phyloP scores from a whole-genome alignment of 805 yeast species.

The Wickerhamiella spandovensis region DNA sequence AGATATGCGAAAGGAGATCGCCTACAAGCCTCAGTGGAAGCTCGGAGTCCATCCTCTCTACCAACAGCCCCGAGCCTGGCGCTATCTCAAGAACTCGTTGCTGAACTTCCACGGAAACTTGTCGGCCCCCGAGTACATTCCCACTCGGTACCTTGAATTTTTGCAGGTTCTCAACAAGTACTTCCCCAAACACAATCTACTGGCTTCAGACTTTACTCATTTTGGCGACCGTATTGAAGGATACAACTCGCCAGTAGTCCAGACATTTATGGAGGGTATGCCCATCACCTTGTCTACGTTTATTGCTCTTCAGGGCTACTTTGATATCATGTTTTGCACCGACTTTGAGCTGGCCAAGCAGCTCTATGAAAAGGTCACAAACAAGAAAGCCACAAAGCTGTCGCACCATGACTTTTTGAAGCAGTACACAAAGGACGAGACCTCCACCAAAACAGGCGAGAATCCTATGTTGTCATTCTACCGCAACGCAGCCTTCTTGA shows the following conservation, averaged over 20 bases:
- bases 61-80: slow-evolving; percentile 33
- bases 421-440: slow-evolving; percentile 54
- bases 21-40: slow-evolving; percentile 19
- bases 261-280: slow-evolving; percentile 51
- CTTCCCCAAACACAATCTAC: slow-evolving; percentile 66
- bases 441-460: slow-evolving; percentile 65
- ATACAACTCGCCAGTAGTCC: slow-evolving; percentile 65
- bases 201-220: slow-evolving; percentile 55
- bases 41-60: slow-evolving; percentile 44
- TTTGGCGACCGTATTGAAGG: slow-evolving; percentile 34
- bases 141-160: slow-evolving; percentile 58
- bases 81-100: slow-evolving; percentile 35
- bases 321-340: slow-evolving; percentile 79
- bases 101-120: slow-evolving; percentile 57
- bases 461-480: slow-evolving; percentile 74
- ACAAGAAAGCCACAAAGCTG: slow-evolving; percentile 40
- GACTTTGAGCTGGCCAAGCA: slow-evolving; percentile 52
- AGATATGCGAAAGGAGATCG: slow-evolving; percentile 33
- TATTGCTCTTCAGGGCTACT: slow-evolving; percentile 76
- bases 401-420: slow-evolving; percentile 52
- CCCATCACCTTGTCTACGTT: slow-evolving; percentile 61
- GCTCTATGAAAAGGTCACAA: slow-evolving; percentile 49
- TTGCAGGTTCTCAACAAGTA: slow-evolving; percentile 45
- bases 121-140: slow-evolving; percentile 64
- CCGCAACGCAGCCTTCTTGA: slow-evolving; percentile 51